phyloP scores from a whole-genome alignment of 2,329 filamentous ascomycete genomes.

The Macrophomina tecta region DNA sequence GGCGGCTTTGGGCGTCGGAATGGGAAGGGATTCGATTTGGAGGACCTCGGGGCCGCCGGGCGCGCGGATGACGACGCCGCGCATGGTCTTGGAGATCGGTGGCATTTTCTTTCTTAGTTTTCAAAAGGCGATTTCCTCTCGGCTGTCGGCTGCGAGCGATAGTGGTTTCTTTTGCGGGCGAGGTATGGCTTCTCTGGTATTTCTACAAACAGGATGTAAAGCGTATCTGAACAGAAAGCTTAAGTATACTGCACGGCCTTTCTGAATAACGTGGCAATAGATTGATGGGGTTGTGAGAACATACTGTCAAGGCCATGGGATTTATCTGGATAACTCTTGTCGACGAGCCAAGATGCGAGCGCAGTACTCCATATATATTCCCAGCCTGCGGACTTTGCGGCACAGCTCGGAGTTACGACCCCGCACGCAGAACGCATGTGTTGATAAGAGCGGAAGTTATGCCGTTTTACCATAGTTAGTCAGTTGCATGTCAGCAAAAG shows the following conservation, averaged over 20 bases:
- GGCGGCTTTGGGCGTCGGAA: slow-evolving; percentile 34
- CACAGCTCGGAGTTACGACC: background rate
- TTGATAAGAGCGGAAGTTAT: background rate
- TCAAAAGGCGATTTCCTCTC: no score
- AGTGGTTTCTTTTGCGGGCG: no score
- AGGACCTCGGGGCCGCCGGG: slow-evolving; percentile 50
- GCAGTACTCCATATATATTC: background rate
- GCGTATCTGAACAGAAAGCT: no score
- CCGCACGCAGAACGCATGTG: background rate
- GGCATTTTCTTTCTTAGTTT: background rate
- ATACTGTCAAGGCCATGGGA: no score
- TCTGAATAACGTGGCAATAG: no score
- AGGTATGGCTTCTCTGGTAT: no score
- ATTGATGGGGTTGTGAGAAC: no score
- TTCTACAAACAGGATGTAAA: no score
- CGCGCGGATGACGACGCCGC: slow-evolving; percentile 50
- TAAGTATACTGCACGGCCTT: no score
- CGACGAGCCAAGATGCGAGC: background rate
- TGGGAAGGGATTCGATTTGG: slow-evolving; percentile 39
- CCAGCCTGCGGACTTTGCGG: background rate
- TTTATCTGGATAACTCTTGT: background rate
- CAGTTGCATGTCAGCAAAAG: no score
- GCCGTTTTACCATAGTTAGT: no score
- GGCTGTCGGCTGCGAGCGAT: no score
- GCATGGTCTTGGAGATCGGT: slow-evolving; percentile 44